These are phyloP conservation scores for Orobanche coerulescens DNA, from an alignment of 257 asterid genomes.

Conservation along the genomic window DNA sequence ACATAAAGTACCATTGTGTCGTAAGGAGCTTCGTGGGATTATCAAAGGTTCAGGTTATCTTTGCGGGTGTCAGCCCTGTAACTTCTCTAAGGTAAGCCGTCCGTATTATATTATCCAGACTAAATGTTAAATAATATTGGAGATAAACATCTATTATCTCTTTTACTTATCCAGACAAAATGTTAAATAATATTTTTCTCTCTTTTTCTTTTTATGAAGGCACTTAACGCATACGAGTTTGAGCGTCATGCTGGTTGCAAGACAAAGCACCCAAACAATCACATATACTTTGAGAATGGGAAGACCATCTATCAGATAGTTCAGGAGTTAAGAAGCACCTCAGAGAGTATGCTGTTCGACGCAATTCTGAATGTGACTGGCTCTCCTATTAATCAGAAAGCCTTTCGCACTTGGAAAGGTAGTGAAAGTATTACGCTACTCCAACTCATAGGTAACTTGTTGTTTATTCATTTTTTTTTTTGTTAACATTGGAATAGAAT, in stretches of 20 bases:
- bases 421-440: not conserved
- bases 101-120: not conserved
- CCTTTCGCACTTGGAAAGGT: constrained; percentile 95
- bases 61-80: constrained; percentile 72
- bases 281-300: constrained; percentile 22
- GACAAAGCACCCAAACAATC: constrained; percentile 36
- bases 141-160: not conserved
- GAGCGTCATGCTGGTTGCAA: constrained; percentile 93
- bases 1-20: constrained; percentile 22
- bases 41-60: constrained; percentile 92
- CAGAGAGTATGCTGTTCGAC: constrained; percentile 55
- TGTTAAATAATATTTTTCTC: too few species aligned
- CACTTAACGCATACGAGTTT: constrained; percentile 81
- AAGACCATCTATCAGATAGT: constrained; percentile 89
- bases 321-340: constrained; percentile 85
- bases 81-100: constrained; percentile 64
- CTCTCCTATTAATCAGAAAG: constrained; percentile 80
- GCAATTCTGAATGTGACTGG: constrained; percentile 82
- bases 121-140: too few species aligned
- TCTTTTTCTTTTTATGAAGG: constrained; percentile 39
- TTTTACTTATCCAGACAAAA: not conserved
- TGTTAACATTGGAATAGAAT: constrained; percentile 39
- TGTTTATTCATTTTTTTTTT: constrained; percentile 16
- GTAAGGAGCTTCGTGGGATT: constrained; percentile 78
- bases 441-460: not conserved